Evolutionary conservation across 306 rosid species (phyloP).

Genomic region (Quercus wislizeni): DNA sequence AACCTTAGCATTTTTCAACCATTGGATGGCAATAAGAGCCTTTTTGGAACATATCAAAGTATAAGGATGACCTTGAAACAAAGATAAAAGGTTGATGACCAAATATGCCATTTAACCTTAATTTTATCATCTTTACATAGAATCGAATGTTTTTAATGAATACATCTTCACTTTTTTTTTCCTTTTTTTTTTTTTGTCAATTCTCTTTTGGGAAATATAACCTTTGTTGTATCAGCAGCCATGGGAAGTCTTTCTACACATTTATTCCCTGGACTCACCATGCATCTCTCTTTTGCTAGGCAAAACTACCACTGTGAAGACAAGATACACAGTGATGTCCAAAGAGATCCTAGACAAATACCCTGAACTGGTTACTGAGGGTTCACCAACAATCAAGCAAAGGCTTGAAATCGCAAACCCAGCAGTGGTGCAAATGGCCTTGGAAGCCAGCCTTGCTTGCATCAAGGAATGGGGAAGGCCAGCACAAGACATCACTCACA

Average conservation of each 20-base stretch:
- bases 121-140: not conserved
- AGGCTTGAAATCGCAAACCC: constrained; percentile 85
- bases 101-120: not conserved
- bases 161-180: too few relatives aligned
- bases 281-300: constrained; percentile 38
- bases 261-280: not conserved
- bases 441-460: constrained; percentile 74
- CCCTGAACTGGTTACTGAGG: constrained; percentile 85
- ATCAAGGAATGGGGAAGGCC: constrained; percentile 91
- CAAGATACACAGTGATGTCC: constrained; percentile 96
- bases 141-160: not conserved
- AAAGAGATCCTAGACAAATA: constrained; percentile 87
- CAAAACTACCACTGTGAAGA: constrained; percentile 93
- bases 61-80: too few relatives aligned
- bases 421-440: constrained; percentile 88
- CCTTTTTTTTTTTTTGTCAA: too few relatives aligned
- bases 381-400: constrained; percentile 76
- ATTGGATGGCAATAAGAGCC: too few relatives aligned
- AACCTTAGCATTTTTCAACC: too few relatives aligned
- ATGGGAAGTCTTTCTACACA: too few relatives aligned
- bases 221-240: too few relatives aligned
- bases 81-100: too few relatives aligned
- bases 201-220: too few relatives aligned
- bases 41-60: too few relatives aligned
- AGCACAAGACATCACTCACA: constrained; percentile 69